Conservation (phyloP, 305 asterid genomes). For the Andrographis paniculata region DNA sequence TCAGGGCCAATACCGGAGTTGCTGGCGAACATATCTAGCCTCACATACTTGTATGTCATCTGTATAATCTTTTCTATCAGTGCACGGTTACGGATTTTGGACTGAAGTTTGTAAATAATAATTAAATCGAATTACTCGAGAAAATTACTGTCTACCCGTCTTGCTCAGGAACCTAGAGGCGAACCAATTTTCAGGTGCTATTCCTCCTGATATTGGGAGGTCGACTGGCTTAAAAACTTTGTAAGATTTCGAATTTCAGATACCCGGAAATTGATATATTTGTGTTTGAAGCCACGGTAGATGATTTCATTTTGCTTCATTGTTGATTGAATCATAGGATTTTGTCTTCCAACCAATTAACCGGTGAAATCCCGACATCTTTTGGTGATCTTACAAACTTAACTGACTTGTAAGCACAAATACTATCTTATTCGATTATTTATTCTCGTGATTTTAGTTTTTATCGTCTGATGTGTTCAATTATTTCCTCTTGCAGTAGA, state of each 20-base stretch:
- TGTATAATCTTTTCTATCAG: constrained; percentile 2
- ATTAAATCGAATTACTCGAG: too few species aligned
- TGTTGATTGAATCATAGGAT: constrained; percentile 47
- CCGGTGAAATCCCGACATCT: constrained; percentile 57
- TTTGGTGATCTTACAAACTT: constrained; percentile 54
- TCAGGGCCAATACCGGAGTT: constrained; percentile 76
- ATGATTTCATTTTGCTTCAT: constrained; percentile 9
- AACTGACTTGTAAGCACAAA: constrained; percentile 56
- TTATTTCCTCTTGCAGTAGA: constrained; percentile 48
- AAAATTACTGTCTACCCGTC: constrained; percentile 10
- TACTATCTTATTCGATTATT: constrained; percentile 13
- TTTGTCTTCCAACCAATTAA: constrained; percentile 67
- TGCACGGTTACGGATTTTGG: constrained; percentile 3
- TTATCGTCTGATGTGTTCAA: constrained; percentile 11
- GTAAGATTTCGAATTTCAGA: constrained; percentile 39
- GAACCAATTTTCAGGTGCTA: constrained; percentile 63
- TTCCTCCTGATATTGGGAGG: constrained; percentile 71
- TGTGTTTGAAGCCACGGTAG: constrained; percentile 7
- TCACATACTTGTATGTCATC: constrained; percentile 67
- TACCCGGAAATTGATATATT: background rate
- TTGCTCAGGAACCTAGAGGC: constrained; percentile 78
- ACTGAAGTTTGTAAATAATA: too few species aligned
- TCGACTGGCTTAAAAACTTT: constrained; percentile 46
- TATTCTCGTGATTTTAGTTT: constrained; percentile 3
- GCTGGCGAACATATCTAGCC: constrained; percentile 66